Evolutionary conservation across 1,139 yeast genomes (phyloP).

Genomic region (Pneumocystis murina): DNA sequence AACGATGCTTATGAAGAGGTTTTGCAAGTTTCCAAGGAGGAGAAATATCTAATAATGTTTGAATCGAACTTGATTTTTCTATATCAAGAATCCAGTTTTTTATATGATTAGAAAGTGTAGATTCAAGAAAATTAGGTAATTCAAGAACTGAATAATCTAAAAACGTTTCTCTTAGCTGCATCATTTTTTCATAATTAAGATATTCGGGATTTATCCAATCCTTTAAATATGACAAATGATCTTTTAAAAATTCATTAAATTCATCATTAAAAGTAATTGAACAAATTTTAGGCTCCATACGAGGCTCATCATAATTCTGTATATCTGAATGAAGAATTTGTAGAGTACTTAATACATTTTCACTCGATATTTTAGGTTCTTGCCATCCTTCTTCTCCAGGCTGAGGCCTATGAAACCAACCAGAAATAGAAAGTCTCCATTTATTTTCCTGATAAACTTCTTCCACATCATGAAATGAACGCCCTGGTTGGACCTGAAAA

Average conservation of each 20-base stretch:
- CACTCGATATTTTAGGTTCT: constrained; percentile 22
- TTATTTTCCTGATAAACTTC: constrained; percentile 73
- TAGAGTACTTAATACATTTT: not conserved
- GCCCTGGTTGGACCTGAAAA: constrained; percentile 91
- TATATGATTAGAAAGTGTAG: constrained; percentile 38
- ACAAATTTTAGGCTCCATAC: constrained; percentile 3
- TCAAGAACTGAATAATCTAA: constrained; percentile 56
- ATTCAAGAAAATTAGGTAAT: constrained; percentile 45
- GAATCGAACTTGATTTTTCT: constrained; percentile 35
- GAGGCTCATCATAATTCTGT: constrained; percentile 6
- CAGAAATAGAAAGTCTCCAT: constrained; percentile 82
- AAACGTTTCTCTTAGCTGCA: constrained; percentile 38
- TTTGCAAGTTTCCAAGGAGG: constrained; percentile 80
- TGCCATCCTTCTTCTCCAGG: constrained; percentile 71
- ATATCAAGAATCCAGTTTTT: constrained; percentile 7
- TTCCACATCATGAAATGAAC: constrained; percentile 93
- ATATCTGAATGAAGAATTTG: constrained; percentile 8
- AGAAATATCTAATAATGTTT: constrained; percentile 37
- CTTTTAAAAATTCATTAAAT: constrained; percentile 14
- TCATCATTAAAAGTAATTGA: not conserved
- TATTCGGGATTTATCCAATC: constrained; percentile 34
- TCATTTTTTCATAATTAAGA: constrained; percentile 44
- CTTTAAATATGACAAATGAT: constrained; percentile 20
- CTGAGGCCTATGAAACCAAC: constrained; percentile 98
- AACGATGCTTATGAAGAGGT: constrained; percentile 89